Base-by-base conservation (phyloP, 805 yeast genomes). In the Yamadazyma nakazawae region DNA sequence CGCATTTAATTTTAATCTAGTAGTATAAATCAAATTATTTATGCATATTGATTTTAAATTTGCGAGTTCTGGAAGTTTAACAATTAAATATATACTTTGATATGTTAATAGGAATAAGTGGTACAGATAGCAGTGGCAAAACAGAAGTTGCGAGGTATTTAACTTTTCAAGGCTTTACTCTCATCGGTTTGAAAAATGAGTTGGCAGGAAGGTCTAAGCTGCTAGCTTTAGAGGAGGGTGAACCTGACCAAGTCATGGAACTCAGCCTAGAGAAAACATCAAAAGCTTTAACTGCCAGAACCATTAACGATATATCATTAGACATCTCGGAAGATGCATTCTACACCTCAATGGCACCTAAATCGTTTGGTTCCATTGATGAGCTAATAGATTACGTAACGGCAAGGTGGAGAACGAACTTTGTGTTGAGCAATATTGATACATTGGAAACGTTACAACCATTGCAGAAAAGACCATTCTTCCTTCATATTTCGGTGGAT, bases 71-170 rank as follows among this genome's bases (percentile, higher is more conserved):
- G 24, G 7, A 21, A 7, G 24, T 21, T 5, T 21, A 21, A 21
- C 24, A 21, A 5, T 21, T 21, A 21, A 21, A 21, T 21, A 13
- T 13, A 28, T 13, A 28, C n/a, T 28, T 28, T 28, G 32, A 38
- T 25, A 87, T 87, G 95, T 70, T 88, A 36, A 76, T 87, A 19
- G 94, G 92, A 2, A 72, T 87, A 5, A 80, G 91, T 0, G 96
- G 95, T 0, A 76, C 88, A 0, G 56, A 76, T 0, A 73, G 81
- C 37, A 75, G 90, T 13, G 95, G 95, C 0, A 80, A 82, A 54
- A 72, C 80, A 2, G 84, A 81, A 48, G 81, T 84, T 1, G 81
- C 81, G 1, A 64, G 79, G 37, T 85, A 80, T 58, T 66, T 87
- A 42, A 66, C 70, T 2, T 64, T 65, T 39, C 80, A 76, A 48